Percentiles rank a stretch among this genome's conserved stretches.
Evolutionary conservation across 352 stramenopile species (phyloP).

Genomic region (Phytophthora pisi): DNA sequence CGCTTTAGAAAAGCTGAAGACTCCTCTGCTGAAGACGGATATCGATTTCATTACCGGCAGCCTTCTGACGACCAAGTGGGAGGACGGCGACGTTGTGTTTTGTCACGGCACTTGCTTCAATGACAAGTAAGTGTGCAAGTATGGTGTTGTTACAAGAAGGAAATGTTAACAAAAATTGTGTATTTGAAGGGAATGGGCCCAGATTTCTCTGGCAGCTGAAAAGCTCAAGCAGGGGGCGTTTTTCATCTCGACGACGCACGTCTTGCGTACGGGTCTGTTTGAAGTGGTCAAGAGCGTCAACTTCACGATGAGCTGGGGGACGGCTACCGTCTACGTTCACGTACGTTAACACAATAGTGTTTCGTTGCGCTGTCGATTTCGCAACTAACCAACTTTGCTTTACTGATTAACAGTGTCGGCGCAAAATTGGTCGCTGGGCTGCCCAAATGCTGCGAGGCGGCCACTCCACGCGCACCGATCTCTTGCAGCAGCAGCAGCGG

Average conservation of each 20-base stretch:
- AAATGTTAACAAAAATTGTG: background rate
- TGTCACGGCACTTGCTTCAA: constrained; percentile 88
- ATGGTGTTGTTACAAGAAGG: background rate
- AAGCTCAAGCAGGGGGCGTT: constrained; percentile 86
- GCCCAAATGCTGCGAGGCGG: constrained; percentile 85
- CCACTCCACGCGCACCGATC: constrained; percentile 71
- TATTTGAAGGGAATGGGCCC: constrained; percentile 66
- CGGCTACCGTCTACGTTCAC: constrained; percentile 83
- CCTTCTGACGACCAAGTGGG: constrained; percentile 70
- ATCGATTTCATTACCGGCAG: constrained; percentile 81
- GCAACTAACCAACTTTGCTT: background rate
- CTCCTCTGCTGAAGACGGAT: constrained; percentile 48
- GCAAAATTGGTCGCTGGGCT: constrained; percentile 85
- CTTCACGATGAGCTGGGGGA: constrained; percentile 87
- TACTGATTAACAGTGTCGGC: constrained; percentile 50
- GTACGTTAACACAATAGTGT: constrained; percentile 45
- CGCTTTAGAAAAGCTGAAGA: constrained; percentile 51
- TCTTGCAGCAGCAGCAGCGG: constrained; percentile 54
- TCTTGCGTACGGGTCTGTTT: constrained; percentile 79
- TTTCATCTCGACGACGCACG: constrained; percentile 84
- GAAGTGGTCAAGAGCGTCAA: constrained; percentile 80
- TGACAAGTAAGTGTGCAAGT: constrained; percentile 58
- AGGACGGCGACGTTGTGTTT: constrained; percentile 81
- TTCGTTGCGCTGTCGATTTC: constrained; percentile 7
- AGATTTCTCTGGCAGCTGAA: constrained; percentile 81